Percentiles rank a stretch among this genome's conserved stretches.
Conservation (phyloP, 139 green algal species). For the Tetradesmus obliquus region DNA sequence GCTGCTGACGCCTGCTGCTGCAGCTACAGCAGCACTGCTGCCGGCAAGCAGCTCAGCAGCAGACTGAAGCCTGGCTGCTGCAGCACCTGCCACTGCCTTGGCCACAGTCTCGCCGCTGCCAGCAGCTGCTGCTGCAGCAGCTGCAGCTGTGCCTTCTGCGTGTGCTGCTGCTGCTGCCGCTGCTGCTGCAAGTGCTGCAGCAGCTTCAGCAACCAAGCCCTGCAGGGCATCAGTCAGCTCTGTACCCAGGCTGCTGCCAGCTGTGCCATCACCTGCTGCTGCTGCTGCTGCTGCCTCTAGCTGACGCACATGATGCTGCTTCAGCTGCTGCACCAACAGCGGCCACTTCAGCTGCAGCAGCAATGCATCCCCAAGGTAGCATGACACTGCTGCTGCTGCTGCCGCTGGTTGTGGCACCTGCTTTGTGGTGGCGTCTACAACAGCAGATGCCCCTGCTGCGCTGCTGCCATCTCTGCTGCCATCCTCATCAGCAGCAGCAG, state of each 20-base stretch:
- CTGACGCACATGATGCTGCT: neutral
- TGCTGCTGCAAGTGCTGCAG: neutral
- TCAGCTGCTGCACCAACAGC: neutral
- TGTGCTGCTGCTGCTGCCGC: conserved; percentile 1
- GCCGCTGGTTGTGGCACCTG: neutral
- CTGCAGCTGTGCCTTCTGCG: neutral
- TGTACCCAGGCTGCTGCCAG: neutral
- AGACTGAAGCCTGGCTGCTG: conserved; percentile 19
- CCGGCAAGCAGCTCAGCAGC: neutral
- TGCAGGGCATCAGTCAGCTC: neutral
- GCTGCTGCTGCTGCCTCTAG: conserved; percentile 20
- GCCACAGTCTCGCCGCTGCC: neutral
- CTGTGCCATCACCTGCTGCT: neutral
- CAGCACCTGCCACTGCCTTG: neutral
- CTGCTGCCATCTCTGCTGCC: neutral
- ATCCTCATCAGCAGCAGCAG: neutral
- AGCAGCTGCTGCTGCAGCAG: neutral
- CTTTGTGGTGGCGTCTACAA: neutral
- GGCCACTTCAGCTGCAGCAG: conserved; percentile 23
- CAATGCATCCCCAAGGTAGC: neutral
- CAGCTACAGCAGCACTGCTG: neutral
- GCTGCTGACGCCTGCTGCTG: conserved; percentile 19
- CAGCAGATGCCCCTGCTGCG: neutral
- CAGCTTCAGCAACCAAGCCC: neutral
- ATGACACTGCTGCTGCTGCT: neutral